Conservation (phyloP, 2,329 filamentous ascomycete genomes). For the Daldinia eschscholtzii region DNA sequence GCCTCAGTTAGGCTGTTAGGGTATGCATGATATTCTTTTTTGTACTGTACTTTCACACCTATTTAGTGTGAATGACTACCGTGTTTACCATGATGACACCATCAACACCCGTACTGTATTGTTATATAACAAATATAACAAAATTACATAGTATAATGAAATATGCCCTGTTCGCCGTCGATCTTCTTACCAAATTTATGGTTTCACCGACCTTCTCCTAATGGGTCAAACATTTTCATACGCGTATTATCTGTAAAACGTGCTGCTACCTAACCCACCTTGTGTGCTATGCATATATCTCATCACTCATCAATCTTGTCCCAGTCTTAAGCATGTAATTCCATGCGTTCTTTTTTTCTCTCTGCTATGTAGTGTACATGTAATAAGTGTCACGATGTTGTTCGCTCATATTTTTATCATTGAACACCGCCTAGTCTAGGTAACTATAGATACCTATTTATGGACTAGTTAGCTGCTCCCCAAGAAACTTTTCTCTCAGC, state of each 20-base stretch:
- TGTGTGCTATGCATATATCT: too few relatives aligned
- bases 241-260: slow-evolving; percentile 6
- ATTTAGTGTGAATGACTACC: background rate
- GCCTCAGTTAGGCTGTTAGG: slow-evolving; percentile 3
- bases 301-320: too few relatives aligned
- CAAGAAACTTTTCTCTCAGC: background rate
- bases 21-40: background rate
- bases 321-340: background rate
- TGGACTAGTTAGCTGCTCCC: background rate
- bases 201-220: slow-evolving; percentile 40
- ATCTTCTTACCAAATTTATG: slow-evolving; percentile 29
- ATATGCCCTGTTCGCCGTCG: slow-evolving; percentile 19
- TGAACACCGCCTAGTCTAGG: too few relatives aligned
- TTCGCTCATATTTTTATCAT: slow-evolving; percentile 18
- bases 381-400: slow-evolving; percentile 1
- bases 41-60: background rate
- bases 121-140: background rate
- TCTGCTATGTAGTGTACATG: background rate
- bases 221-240: slow-evolving; percentile 29
- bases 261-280: background rate
- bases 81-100: slow-evolving; percentile 4
- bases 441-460: background rate
- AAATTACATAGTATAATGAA: background rate
- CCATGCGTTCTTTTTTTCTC: background rate
- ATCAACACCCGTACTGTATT: slow-evolving; percentile 2